Conservation (phyloP, 2,329 filamentous ascomycete species). For the Pyrenophora teres region DNA sequence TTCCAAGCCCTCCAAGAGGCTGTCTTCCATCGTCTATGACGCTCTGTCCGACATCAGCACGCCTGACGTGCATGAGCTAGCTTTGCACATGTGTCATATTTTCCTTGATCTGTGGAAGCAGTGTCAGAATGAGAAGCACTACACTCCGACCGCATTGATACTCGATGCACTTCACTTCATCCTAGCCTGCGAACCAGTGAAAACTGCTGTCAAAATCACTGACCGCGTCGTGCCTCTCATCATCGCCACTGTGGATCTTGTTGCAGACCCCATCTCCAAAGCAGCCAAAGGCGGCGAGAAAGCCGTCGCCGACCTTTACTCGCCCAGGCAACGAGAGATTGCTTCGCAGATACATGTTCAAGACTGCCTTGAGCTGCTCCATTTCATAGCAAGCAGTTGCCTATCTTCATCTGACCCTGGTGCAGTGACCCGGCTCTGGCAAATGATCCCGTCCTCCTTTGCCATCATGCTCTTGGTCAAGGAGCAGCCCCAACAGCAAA, state of each 20-base stretch:
- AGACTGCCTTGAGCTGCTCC: slow-evolving; percentile 68
- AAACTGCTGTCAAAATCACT: slow-evolving; percentile 64
- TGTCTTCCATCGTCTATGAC: slow-evolving; percentile 71
- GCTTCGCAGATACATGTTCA: slow-evolving; percentile 67
- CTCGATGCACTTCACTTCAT: slow-evolving; percentile 68
- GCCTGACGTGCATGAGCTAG: slow-evolving; percentile 59
- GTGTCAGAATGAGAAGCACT: slow-evolving; percentile 67
- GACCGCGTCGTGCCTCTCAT: slow-evolving; percentile 58
- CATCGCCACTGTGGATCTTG: slow-evolving; percentile 56
- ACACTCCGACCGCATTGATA: slow-evolving; percentile 67
- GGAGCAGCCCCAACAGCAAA: slow-evolving; percentile 67
- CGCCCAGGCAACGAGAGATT: slow-evolving; percentile 50
- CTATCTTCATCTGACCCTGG: slow-evolving; percentile 47
- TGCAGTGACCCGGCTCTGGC: slow-evolving; percentile 65
- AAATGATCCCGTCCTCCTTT: slow-evolving; percentile 67
- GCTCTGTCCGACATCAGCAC: slow-evolving; percentile 62
- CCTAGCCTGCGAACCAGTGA: slow-evolving; percentile 64
- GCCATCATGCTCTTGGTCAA: slow-evolving; percentile 69
- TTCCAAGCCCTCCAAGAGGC: slow-evolving; percentile 58
- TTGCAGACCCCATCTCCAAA: slow-evolving; percentile 56
- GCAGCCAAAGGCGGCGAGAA: slow-evolving; percentile 40
- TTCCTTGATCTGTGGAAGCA: slow-evolving; percentile 70
- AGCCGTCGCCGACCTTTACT: slow-evolving; percentile 31
- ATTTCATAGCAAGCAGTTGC: slow-evolving; percentile 66
- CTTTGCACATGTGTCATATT: slow-evolving; percentile 67